Conservation (phyloP, 2,329 filamentous ascomycete species). For the Pseudogymnoascus sp. region DNA sequence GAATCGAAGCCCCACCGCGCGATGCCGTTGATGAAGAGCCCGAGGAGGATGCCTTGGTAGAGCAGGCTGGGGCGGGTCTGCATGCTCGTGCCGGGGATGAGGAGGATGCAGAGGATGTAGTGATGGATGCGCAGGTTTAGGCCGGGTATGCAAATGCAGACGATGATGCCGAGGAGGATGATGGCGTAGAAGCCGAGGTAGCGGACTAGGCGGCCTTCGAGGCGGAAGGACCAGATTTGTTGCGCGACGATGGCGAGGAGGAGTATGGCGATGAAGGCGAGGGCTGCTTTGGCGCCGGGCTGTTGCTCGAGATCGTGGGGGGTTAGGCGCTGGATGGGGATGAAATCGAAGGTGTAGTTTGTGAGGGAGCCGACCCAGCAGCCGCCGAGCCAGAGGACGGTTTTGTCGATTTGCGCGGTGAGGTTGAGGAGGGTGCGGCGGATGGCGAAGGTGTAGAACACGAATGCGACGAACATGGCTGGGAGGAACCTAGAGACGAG, state of each 20-base stretch:
- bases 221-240: constrained; percentile 79
- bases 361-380: constrained; percentile 88
- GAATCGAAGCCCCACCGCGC: constrained; percentile 90
- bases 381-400: constrained; percentile 78
- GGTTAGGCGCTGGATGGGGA: constrained; percentile 88
- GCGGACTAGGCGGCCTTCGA: constrained; percentile 70
- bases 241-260: constrained; percentile 60
- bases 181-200: constrained; percentile 72
- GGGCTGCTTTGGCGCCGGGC: constrained; percentile 75
- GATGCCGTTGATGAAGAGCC: constrained; percentile 88
- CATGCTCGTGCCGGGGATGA: constrained; percentile 81
- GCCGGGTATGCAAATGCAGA: constrained; percentile 63
- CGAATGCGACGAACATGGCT: constrained; percentile 77
- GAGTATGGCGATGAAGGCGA: constrained; percentile 67
- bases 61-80: constrained; percentile 77
- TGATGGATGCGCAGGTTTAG: constrained; percentile 87
- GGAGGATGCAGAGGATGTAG: constrained; percentile 79
- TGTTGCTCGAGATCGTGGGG: constrained; percentile 82
- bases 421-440: constrained; percentile 62
- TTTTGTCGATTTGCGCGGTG: constrained; percentile 81
- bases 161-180: constrained; percentile 56
- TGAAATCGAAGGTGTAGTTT: constrained; percentile 91
- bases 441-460: constrained; percentile 74
- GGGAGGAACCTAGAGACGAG: constrained; percentile 77
- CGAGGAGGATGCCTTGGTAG: constrained; percentile 83